Percentiles rank a stretch among this genome's conserved stretches.
Conservation (phyloP, 179 eudicot species). For the Dionaea muscipula region DNA sequence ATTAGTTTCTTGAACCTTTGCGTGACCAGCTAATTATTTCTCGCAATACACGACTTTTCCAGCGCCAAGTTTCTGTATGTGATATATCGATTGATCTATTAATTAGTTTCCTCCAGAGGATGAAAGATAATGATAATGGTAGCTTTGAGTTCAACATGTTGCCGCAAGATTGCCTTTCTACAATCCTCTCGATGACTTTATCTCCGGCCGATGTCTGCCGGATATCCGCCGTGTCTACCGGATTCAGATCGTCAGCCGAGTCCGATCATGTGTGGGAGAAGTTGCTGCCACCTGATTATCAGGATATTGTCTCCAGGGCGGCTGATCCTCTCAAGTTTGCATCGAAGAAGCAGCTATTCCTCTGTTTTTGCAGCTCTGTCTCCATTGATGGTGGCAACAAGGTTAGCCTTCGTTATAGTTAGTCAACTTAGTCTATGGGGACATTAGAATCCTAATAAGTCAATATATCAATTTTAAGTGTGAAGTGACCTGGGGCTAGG, state of each 20-base stretch:
- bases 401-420: slow-evolving; percentile 16
- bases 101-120: no score
- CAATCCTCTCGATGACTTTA: slow-evolving; percentile 24
- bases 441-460: no score
- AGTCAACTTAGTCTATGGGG: no score
- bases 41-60: no score
- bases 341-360: slow-evolving; percentile 23
- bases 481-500: no score
- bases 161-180: slow-evolving; percentile 26
- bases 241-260: slow-evolving; percentile 14
- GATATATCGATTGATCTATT: no score
- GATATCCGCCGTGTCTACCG: slow-evolving; percentile 10
- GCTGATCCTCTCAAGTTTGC: slow-evolving; percentile 15
- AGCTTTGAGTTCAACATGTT: slow-evolving; percentile 2
- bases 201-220: slow-evolving; percentile 21
- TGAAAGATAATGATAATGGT: no score
- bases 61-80: no score
- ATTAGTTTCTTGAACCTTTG: no score
- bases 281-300: slow-evolving; percentile 12
- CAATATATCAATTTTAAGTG: no score
- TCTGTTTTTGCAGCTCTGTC: slow-evolving; percentile 17
- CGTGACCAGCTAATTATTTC: no score
- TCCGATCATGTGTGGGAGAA: slow-evolving; percentile 23
- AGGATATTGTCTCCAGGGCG: slow-evolving; percentile 2
- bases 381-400: slow-evolving; percentile 25